Base-by-base conservation (phyloP, 2,329 filamentous ascomycete species). In the Nannizziopsis arthrosporioides region DNA sequence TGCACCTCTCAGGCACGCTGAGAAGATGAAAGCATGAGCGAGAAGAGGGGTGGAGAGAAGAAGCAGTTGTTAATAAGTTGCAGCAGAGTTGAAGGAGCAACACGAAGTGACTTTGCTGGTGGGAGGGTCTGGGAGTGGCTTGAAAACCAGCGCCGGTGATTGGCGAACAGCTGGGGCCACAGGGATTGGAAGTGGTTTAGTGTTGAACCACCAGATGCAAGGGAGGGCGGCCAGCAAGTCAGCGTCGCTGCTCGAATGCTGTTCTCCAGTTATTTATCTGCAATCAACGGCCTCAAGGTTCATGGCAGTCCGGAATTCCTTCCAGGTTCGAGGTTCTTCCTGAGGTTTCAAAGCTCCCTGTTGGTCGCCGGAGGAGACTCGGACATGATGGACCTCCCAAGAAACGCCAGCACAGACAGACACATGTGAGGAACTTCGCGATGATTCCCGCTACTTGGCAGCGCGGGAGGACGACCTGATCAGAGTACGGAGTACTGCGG, bases 151-250 rank as follows among this genome's bases (percentile, higher is more conserved):
- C 19, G 27, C 10, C 14, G 22, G 14, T 46, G 22, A 40, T 46
- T 46, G 44, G 43, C 19, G n/a, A 9, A 31, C 9, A 12, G 31
- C 34, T 45, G 10, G 35, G 17, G 35, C 35, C 17, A 27, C 18
- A 46, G 38, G 36, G 44, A 46, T 40, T 19, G 9, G 44, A 27
- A 27, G 22, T 27, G 22, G 44, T 5, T 14, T 46, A 46, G 44
- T 30, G 44, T 11, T 18, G 42, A 11, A 27, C 32, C 15, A 17
- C 30, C 35, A 8, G 35, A 31, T 45, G 43, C 22, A 27, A 45
- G 11, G 45, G 45, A 42, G 37, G 45, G 31, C 38, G 45, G 35
- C 27, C 30, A 42, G 45, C 36, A 47, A 47, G 44, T 40, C 10
- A 42, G 45, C 45, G 11, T 34, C 31, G 27, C 37, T 35, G 14